Evolutionary conservation across 2,329 filamentous ascomycete genomes (phyloP), one percentile per base, ranked within the genome.

Genomic region (Aureobasidium sp.): DNA sequence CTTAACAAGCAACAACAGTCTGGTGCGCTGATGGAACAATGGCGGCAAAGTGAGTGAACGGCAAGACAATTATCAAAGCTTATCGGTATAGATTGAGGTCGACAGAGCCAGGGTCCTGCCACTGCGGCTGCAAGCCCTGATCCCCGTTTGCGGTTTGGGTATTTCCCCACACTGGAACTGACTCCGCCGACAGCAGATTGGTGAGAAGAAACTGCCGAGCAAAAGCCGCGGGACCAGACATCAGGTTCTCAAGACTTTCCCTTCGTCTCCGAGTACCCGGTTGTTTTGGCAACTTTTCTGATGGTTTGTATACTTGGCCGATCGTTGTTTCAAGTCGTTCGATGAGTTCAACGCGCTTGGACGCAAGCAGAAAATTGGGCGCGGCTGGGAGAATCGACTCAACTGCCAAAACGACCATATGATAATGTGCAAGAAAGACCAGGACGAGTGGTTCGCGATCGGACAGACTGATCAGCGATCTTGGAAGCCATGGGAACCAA

Each of bases 391-490:
- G 24, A 32, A 46, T 52, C 20, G 59, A 29, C 32, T 62, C 59
- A 27, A 62, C 43, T 46, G 48, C 59, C 15, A 62, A 15, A 39
- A 39, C 41, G 29, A 62, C 59, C 59, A 62, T 62, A 34, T 62
- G 39, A 20, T 55, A 62, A 32, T 62, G 59, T 29, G 59, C 59
- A 5, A 53, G 48, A 10, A 62, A 62, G 6, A 62, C 26, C 20
- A 62, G 12, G 1, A 55, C 4, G 15, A 53, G 51, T 7, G 59
- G 59, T 39, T 62, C 39, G 24, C 59, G 39, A 29, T 53, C 50
- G 27, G 48, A 37, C 5, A 62, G 17, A 8, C 47, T 32, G n/a
- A 26, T 34, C 20, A 62, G 12, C 13, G 59, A 39, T 47, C 53
- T 53, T 12, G 59, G 50, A n/a, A 62, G 36, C 59, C 59, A 62